Evolutionary conservation across 2,329 filamentous ascomycete genomes (phyloP), one percentile per base, ranked within the genome.

Genomic region (Lachnellula hyalina): DNA sequence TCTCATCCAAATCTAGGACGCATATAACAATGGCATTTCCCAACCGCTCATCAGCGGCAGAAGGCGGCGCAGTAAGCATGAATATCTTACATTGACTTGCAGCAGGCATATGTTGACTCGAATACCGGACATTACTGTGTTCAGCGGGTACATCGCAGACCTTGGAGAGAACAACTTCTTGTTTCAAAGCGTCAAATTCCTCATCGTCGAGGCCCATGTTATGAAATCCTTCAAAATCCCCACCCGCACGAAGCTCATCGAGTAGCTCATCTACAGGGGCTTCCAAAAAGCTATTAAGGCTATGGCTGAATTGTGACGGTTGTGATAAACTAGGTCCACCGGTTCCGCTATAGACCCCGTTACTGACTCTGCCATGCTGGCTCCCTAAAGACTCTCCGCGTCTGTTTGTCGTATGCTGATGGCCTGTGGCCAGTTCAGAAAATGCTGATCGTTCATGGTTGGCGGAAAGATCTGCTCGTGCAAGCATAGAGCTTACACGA

Each of bases 401-500:
- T 71, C 62, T 71, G 63, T 52, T 72, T 21, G 55, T 34, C 67
- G 50, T 69, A 70, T 71, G 75, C 63, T 73, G 75, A 52, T 75
- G 75, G 8, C 60, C 63, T 23, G 60, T 61, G 15, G 82, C 79
- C 56, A 85, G 81, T 48, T 96, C 91, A 28, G 85, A 81, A 67
- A 96, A 95, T n/a, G 85, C 81, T 1, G 85, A 79, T 64, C 89
- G 81, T 63, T 96, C 91, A 61, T 93, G 89, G 15, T 87, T 94
- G 9, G 89, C 86, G 0, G 90, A 93, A 19, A 96, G 75, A 68
- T 96, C 93, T 34, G 89, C 88, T 65, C 93, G 81, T 15, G 92
- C 92, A 51, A 96, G 77, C 73, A 96, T 81, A 15, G 93, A 97
- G 74, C 94, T 99, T 25, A 97, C 87, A 49, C 94, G 83, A 44